These are phyloP conservation scores for Cyclocybe aegerita DNA, from an alignment of 768 basidiomycete genomes.

Conservation along the genomic window DNA sequence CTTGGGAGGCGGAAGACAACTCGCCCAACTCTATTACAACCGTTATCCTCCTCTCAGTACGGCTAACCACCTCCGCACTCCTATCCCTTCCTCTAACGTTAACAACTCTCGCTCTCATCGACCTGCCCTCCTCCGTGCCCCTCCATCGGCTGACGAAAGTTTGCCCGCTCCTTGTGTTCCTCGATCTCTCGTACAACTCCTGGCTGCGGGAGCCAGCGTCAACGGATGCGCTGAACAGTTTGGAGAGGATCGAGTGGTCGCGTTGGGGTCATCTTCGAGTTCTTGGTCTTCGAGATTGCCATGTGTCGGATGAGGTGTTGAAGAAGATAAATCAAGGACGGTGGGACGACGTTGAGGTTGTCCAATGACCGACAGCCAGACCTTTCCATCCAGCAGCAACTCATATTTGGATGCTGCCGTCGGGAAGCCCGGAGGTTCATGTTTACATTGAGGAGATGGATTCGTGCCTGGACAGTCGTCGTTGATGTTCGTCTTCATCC, in stretches of 20 bases:
- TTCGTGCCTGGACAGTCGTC: no score
- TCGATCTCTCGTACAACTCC: slow-evolving; percentile 70
- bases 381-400: no score
- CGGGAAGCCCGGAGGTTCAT: neutral
- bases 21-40: slow-evolving; percentile 37
- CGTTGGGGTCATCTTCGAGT: slow-evolving; percentile 53
- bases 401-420: no score
- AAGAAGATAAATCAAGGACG: slow-evolving; percentile 54
- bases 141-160: slow-evolving; percentile 56
- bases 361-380: slow-evolving; percentile 18
- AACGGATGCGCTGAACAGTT: slow-evolving; percentile 29
- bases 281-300: slow-evolving; percentile 58
- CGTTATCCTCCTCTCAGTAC: slow-evolving; percentile 50
- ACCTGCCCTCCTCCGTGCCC: slow-evolving; percentile 45
- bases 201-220: slow-evolving; percentile 33
- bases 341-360: slow-evolving; percentile 62
- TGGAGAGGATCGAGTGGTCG: slow-evolving; percentile 58
- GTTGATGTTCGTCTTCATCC: no score
- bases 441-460: no score
- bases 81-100: slow-evolving; percentile 62
- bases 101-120: slow-evolving; percentile 59
- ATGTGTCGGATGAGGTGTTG: slow-evolving; percentile 40
- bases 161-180: slow-evolving; percentile 59
- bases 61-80: slow-evolving; percentile 42
- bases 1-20: slow-evolving; percentile 49